Percentiles rank a stretch among this genome's conserved stretches.
Evolutionary conservation across 2,329 filamentous ascomycete species (phyloP).

Genomic region (Alternaria panax): DNA sequence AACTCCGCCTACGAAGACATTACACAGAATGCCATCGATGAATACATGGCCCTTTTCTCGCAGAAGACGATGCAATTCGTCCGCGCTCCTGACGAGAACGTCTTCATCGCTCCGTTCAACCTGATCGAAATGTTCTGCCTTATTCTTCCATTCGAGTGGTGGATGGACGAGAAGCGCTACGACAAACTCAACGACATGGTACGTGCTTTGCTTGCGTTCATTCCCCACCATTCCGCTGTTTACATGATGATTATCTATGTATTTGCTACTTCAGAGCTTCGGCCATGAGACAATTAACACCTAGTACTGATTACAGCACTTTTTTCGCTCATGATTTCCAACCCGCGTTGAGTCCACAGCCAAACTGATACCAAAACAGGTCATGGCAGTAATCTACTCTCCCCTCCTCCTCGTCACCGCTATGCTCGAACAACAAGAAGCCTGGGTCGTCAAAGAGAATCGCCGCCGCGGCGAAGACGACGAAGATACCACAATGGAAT

Average conservation of each 20-base stretch:
- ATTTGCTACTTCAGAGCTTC: constrained; percentile 99
- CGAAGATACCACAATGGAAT: constrained; percentile 88
- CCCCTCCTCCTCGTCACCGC: constrained; percentile 84
- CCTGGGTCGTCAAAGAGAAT: constrained; percentile 72
- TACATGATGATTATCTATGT: constrained; percentile 92
- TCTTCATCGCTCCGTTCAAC: constrained; percentile 96
- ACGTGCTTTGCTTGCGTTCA: not conserved
- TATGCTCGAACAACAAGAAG: constrained; percentile 57
- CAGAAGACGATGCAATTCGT: constrained; percentile 98
- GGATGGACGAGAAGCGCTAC: constrained; percentile 78
- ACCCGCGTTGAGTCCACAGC: not conserved
- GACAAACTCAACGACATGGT: constrained; percentile 81
- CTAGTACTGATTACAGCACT: constrained; percentile 72
- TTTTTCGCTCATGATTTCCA: not conserved
- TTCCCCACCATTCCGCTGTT: constrained; percentile 23
- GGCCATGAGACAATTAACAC: constrained; percentile 99
- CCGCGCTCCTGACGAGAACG: constrained; percentile 95
- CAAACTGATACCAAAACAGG: not conserved
- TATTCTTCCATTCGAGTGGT: constrained; percentile 90
- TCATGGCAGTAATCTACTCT: constrained; percentile 87
- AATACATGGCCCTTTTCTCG: constrained; percentile 91
- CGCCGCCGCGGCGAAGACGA: constrained; percentile 83
- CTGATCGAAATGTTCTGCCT: constrained; percentile 85
- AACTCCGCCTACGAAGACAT: constrained; percentile 97
- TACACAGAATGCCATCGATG: constrained; percentile 89